Evolutionary conservation across 2,329 filamentous ascomycete species (phyloP).

Genomic region (Botrytis paeoniae): DNA sequence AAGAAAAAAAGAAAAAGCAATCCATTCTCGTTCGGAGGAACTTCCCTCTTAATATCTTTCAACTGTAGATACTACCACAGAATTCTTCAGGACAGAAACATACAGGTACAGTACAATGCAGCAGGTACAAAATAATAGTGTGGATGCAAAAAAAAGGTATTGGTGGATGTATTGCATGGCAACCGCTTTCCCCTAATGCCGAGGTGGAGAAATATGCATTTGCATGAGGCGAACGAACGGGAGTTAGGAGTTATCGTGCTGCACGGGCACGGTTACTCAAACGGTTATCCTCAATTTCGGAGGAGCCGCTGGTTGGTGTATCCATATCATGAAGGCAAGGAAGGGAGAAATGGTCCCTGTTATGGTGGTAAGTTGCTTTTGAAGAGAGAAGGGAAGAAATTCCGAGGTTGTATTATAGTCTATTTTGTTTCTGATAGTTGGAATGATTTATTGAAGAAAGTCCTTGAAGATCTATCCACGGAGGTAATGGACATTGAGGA

Average conservation of each 20-base stretch:
- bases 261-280: conserved; percentile 14
- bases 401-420: neutral
- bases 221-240: conserved; percentile 9
- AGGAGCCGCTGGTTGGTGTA: neutral
- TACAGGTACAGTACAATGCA: neutral
- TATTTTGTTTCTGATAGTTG: neutral
- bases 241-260: conserved; percentile 13
- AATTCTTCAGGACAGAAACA: neutral
- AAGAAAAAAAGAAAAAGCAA: neutral
- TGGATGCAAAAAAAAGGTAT: neutral
- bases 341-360: neutral
- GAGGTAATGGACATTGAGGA: neutral
- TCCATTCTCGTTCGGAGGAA: neutral
- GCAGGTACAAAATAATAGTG: neutral
- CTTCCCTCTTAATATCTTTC: neutral
- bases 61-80: neutral
- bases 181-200: neutral
- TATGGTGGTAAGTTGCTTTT: neutral
- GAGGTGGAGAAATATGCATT: neutral
- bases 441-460: neutral
- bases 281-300: conserved; percentile 12
- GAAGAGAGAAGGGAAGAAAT: neutral
- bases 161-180: neutral
- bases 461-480: neutral
- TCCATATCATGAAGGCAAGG: neutral